phyloP scores from a whole-genome alignment of 176 grass and related monocot species.

The Puccinellia tenuiflora region DNA sequence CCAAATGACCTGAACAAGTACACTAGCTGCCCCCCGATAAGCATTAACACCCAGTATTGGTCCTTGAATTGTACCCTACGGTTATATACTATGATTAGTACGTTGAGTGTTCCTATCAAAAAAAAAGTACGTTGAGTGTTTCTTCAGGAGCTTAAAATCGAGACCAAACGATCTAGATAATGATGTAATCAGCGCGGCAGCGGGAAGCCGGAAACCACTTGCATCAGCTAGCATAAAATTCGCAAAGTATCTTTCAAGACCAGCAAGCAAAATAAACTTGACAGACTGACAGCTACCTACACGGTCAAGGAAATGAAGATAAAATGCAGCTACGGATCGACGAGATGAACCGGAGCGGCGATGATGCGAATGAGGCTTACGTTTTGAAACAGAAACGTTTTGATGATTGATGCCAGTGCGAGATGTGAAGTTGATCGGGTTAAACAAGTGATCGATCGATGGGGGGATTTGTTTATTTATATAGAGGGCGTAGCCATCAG shows the following conservation, averaged over 20 bases:
- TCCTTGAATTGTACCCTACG: conserved; percentile 18
- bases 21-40: not conserved
- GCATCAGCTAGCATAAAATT: not conserved
- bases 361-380: conserved; percentile 1
- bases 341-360: not conserved
- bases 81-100: not conserved
- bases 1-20: not conserved
- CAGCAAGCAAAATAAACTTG: conserved; percentile 10
- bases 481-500: conserved; percentile 9
- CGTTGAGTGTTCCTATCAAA: conserved; percentile 11
- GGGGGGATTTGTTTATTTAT: not conserved
- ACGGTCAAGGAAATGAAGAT: not conserved
- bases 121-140: conserved; percentile 13
- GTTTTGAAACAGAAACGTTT: not conserved
- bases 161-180: not conserved
- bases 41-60: not conserved
- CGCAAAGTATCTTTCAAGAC: conserved; percentile 33
- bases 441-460: not conserved
- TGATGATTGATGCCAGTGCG: conserved; percentile 32
- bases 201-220: not conserved
- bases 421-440: not conserved
- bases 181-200: too few relatives aligned
- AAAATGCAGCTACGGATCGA: not conserved
- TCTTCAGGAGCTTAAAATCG: not conserved
- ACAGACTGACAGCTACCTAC: not conserved